Conservation (phyloP, 805 yeast genomes). For the Candida silvicultrix region DNA sequence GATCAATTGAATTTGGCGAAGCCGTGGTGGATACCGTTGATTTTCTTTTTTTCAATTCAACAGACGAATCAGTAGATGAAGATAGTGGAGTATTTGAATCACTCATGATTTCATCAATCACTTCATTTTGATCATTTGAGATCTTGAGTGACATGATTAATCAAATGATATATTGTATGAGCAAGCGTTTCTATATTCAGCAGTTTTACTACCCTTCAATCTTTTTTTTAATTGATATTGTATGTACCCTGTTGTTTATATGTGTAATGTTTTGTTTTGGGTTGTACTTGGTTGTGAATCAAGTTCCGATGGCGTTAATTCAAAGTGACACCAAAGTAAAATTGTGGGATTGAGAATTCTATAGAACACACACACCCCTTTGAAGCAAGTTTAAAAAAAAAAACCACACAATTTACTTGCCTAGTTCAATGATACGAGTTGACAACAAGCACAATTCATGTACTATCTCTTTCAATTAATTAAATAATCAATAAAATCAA, state of each 20-base stretch:
- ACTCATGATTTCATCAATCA: not conserved
- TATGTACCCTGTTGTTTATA: no score
- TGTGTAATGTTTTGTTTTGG: no score
- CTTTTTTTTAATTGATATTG: no score
- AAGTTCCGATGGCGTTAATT: not conserved
- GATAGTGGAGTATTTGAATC: not conserved
- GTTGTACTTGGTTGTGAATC: not conserved
- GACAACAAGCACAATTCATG: no score
- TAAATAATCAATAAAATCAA: no score
- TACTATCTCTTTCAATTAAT: no score
- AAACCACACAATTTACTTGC: no score
- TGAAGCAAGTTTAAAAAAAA: no score
- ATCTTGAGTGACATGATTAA: not conserved
- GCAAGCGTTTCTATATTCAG: not conserved
- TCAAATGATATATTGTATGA: not conserved
- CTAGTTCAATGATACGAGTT: no score
- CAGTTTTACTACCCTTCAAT: no score
- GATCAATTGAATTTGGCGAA: not conserved
- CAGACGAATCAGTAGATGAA: not conserved
- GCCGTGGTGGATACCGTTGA: not conserved
- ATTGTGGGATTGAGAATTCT: not conserved
- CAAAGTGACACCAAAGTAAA: not conserved
- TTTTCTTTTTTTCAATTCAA: constrained; percentile 6
- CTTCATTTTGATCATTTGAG: not conserved
- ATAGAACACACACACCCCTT: no score